phyloP scores from a whole-genome alignment of 2,329 filamentous ascomycete species.

The Alternaria tenuissima region DNA sequence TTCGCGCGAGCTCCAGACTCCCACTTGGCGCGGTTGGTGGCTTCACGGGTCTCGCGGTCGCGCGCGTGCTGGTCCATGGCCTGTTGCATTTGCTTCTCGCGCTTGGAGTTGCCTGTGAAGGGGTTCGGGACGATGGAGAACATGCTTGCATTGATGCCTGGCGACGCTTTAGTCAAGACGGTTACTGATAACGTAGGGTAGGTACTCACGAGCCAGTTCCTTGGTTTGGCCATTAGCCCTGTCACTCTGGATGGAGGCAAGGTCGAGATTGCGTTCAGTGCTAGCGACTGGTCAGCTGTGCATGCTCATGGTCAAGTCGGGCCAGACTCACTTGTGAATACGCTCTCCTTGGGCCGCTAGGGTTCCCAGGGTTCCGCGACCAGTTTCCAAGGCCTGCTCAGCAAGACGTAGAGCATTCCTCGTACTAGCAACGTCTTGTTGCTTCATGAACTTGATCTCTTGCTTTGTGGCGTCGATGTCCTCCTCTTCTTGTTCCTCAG shows the following conservation, averaged over 20 bases:
- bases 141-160: conserved; percentile 82
- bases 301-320: neutral
- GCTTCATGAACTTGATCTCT: conserved; percentile 78
- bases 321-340: conserved; percentile 39
- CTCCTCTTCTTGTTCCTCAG: conserved; percentile 77
- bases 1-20: conserved; percentile 40
- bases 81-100: conserved; percentile 67
- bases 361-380: conserved; percentile 56
- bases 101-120: conserved; percentile 66
- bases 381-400: conserved; percentile 74
- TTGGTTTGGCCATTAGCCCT: conserved; percentile 81
- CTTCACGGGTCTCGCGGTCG: conserved; percentile 65
- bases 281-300: conserved; percentile 44
- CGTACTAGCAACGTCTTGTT: conserved; percentile 73
- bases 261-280: conserved; percentile 78
- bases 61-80: conserved; percentile 69
- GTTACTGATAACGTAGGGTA: no score
- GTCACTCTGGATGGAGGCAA: conserved; percentile 78
- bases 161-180: neutral
- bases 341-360: conserved; percentile 48
- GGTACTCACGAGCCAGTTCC: conserved; percentile 71
- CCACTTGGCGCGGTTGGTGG: conserved; percentile 62
- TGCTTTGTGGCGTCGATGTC: conserved; percentile 75
- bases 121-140: conserved; percentile 74
- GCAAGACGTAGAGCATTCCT: conserved; percentile 70